These are phyloP conservation scores for Kwoniella botswanensis DNA, from an alignment of 768 basidiomycete species.

Conservation along the genomic window DNA sequence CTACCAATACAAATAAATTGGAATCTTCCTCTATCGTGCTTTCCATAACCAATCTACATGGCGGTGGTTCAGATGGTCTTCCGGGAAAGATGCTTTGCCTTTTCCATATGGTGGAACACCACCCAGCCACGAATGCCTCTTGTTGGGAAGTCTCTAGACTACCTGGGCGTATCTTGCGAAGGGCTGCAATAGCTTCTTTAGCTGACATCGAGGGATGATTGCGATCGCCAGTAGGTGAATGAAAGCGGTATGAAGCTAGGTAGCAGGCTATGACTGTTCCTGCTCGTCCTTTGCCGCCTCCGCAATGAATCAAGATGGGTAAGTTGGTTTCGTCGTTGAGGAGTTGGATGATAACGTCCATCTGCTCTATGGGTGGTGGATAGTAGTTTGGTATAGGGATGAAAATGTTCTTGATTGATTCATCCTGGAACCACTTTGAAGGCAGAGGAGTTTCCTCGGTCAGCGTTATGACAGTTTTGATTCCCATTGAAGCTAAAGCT, in stretches of 20 bases:
- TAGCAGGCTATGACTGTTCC: constrained; percentile 4
- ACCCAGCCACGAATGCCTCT: background rate
- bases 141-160: background rate
- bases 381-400: background rate
- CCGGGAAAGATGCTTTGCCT: background rate
- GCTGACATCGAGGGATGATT: constrained; percentile 2
- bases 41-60: background rate
- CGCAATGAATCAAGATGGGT: background rate
- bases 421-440: background rate
- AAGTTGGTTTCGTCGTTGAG: background rate
- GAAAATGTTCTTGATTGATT: background rate
- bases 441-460: constrained; percentile 2
- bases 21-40: background rate
- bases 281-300: constrained; percentile 1
- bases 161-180: background rate
- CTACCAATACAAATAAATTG: background rate
- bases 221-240: background rate
- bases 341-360: background rate
- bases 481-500: background rate
- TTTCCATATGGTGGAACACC: constrained; percentile 1
- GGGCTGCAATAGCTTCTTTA: background rate
- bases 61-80: background rate
- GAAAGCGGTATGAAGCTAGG: background rate
- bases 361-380: background rate
- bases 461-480: background rate